A percentile compares a stretch with the other conserved stretches of the same genome.
Conservation (phyloP, 2,329 filamentous ascomycete genomes). For the Neobulgaria alba region DNA sequence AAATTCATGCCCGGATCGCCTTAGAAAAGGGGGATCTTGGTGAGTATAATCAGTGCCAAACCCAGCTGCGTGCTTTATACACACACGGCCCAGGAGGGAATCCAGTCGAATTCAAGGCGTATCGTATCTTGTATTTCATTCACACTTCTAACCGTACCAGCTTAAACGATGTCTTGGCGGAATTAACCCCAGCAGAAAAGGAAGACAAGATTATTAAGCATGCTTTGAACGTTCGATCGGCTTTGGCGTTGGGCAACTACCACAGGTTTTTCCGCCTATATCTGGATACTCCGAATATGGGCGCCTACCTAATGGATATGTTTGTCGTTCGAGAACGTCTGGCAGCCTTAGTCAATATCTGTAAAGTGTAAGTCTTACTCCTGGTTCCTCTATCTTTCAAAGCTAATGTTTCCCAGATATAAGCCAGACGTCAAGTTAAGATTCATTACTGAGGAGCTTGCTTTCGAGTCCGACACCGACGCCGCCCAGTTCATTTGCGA, state of each 20-base stretch:
- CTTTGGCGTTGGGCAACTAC: constrained; percentile 88
- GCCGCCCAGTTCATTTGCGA: constrained; percentile 86
- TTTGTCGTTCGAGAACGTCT: constrained; percentile 92
- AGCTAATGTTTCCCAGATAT: constrained; percentile 60
- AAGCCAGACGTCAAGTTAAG: constrained; percentile 82
- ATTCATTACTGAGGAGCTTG: constrained; percentile 91
- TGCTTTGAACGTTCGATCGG: constrained; percentile 82
- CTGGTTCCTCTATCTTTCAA: neutral
- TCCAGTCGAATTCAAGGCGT: constrained; percentile 93
- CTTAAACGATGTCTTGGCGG: constrained; percentile 95
- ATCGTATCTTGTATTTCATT: constrained; percentile 99
- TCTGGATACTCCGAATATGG: constrained; percentile 91
- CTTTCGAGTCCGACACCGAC: constrained; percentile 87
- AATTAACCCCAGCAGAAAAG: constrained; percentile 98
- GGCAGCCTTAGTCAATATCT: constrained; percentile 82
- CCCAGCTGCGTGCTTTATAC: constrained; percentile 89
- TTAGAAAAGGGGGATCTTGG: constrained; percentile 97
- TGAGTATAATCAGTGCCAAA: constrained; percentile 99
- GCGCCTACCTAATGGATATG: constrained; percentile 98
- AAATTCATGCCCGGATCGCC: constrained; percentile 94
- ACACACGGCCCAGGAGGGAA: constrained; percentile 79
- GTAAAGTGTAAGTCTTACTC: constrained; percentile 71
- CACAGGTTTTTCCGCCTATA: constrained; percentile 98
- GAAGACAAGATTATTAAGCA: constrained; percentile 76
- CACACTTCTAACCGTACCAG: constrained; percentile 97